A percentile compares a stretch with the other conserved stretches of the same genome.
Evolutionary conservation across 768 basidiomycete species (phyloP).

Genomic region (Suillus hirtellus): DNA sequence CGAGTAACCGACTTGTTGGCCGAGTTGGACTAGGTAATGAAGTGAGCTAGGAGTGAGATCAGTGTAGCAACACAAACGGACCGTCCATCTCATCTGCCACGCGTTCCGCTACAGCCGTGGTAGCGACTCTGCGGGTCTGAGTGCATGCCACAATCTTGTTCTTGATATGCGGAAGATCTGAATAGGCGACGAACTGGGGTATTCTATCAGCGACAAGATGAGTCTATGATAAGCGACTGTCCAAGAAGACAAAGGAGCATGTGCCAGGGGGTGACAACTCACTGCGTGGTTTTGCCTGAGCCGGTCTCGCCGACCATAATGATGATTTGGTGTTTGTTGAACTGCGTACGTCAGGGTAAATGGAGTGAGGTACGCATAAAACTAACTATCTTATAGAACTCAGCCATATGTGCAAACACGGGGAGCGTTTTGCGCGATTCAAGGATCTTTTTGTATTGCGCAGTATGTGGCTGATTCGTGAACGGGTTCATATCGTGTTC

Average conservation of each 20-base stretch:
- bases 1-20: slow-evolving; percentile 94
- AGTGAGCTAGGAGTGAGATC: slow-evolving; percentile 3
- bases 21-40: slow-evolving; percentile 69
- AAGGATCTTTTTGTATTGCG: slow-evolving; percentile 84
- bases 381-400: slow-evolving; percentile 87
- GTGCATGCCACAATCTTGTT: slow-evolving; percentile 95
- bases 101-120: slow-evolving; percentile 97
- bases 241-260: slow-evolving; percentile 21
- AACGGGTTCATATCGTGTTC: slow-evolving; percentile 86
- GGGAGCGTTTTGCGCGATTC: slow-evolving; percentile 85
- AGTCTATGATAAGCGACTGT: slow-evolving; percentile 27
- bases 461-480: slow-evolving; percentile 74
- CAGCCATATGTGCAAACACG: slow-evolving; percentile 89
- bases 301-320: slow-evolving; percentile 95
- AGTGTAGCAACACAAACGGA: slow-evolving; percentile 38
- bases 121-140: slow-evolving; percentile 93
- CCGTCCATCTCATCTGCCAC: slow-evolving; percentile 99
- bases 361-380: not conserved
- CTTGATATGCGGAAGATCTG: slow-evolving; percentile 87
- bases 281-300: slow-evolving; percentile 96
- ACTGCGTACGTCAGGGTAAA: slow-evolving; percentile 15
- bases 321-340: slow-evolving; percentile 66
- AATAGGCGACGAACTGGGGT: slow-evolving; percentile 94
- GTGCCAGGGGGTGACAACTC: slow-evolving; percentile 35
- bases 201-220: slow-evolving; percentile 58